Conservation (phyloP, 495 filamentous ascomycete species). For the Cudoniella acicularis region DNA sequence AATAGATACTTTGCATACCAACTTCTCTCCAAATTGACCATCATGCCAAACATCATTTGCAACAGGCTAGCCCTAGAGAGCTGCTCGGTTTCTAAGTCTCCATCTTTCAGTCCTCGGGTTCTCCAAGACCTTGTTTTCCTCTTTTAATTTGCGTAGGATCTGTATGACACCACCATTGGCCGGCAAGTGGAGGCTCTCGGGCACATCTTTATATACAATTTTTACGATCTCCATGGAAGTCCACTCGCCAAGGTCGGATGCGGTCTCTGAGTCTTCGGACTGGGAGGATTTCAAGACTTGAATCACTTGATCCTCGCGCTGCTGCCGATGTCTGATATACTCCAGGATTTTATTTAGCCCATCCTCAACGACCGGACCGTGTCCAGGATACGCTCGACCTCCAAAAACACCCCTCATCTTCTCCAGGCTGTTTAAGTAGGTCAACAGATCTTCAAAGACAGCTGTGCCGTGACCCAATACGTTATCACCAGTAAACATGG, state of each 20-base stretch:
- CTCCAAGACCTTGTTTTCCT: slow-evolving; percentile 57
- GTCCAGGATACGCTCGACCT: slow-evolving; percentile 82
- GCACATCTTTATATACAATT: slow-evolving; percentile 75
- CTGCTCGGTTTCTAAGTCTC: slow-evolving; percentile 44
- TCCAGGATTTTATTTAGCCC: slow-evolving; percentile 62
- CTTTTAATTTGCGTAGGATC: slow-evolving; percentile 65
- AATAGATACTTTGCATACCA: too few relatives aligned
- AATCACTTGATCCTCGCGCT: slow-evolving; percentile 79
- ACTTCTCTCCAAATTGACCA: too few relatives aligned
- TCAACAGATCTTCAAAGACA: slow-evolving; percentile 78
- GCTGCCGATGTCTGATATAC: slow-evolving; percentile 76
- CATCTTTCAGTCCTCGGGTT: slow-evolving; percentile 47
- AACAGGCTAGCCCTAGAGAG: slow-evolving; percentile 42
- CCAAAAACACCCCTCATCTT: slow-evolving; percentile 61
- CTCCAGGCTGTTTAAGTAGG: slow-evolving; percentile 70
- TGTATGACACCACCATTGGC: slow-evolving; percentile 65
- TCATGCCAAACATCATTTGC: too few relatives aligned
- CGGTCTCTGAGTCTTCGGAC: slow-evolving; percentile 23
- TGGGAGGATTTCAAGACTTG: slow-evolving; percentile 52
- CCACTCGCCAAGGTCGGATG: slow-evolving; percentile 38
- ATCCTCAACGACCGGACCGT: slow-evolving; percentile 72
- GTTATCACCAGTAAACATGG: slow-evolving; percentile 92
- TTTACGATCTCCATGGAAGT: slow-evolving; percentile 79
- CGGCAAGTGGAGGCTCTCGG: slow-evolving; percentile 68
- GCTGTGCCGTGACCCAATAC: slow-evolving; percentile 91